Base-by-base conservation (phyloP, 768 basidiomycete species). In the Mycena maculata region DNA sequence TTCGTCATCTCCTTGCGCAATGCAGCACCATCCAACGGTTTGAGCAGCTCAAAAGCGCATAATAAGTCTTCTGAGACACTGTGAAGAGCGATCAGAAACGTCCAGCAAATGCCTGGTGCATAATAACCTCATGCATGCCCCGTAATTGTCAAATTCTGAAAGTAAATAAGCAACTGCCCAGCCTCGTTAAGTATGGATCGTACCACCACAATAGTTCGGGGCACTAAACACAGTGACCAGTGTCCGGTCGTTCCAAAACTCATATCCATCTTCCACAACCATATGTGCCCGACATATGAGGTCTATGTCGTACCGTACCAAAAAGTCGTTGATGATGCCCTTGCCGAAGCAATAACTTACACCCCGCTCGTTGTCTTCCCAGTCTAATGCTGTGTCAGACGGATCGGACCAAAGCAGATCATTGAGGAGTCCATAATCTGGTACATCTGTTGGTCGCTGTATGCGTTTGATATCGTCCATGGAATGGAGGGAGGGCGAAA, bases 381-480 rank as follows among this genome's bases (percentile, higher is more conserved):
- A 99, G 76, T 99, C 98, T 55, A 94, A 76, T 20, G 98, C 96
- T 13, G 97, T 98, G 77, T 99, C 98, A 44, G 94, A 96, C 41
- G 98, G 98, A 82, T 99, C 98, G 28, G 93, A 95, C 98, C 98
- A 99, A 58, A 99, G 83, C 27, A 99, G 84, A 81, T 99, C 98
- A 74, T 99, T 99, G 67, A 99, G 85, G 23, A 99, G 87, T 42
- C 98, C 98, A 75, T 95, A 99, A 81, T 99, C 98, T 22, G 98
- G 98, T 27, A 99, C 98, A 76, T 99, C 98, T 22, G 98, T 98
- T 25, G 98, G 98, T 68, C 98, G 89, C 73, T 95, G 92, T 86
- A 99, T 98, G 76, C 95, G 91, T 79, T 96, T 92, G 80, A 99
- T 98, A 80, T 99, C 96, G 60, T 99, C 98, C 96, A 99, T 99